Evolutionary conservation across 148 eudicot species (phyloP), one percentile per base, ranked within the genome.

Genomic region (Amaranthus palmeri): DNA sequence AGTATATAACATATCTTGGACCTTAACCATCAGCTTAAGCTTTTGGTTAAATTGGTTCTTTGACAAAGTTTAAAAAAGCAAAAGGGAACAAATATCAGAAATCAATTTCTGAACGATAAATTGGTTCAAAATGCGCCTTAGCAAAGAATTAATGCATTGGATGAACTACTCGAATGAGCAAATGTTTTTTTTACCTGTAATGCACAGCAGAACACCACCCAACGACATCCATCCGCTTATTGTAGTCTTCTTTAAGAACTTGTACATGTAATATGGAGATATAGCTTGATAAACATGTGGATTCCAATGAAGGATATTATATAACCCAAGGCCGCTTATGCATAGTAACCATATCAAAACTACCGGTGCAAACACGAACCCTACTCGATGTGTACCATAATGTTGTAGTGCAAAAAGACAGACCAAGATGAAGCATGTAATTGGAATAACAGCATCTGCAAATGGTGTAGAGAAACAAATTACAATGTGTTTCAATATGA

Each of bases 181-280:
- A 25, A 55, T 14, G 61, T 44, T 51, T 56, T 43, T 67, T 47
- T 72, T 79, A 92, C 97, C 97, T 79, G 98, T 92, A 50, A 92
- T 90, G 81, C 98, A 92, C 67, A 92, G 69, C 69, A 92, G 73
- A 64, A 92, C 87, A 56, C 98, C 98, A 69, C 98, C 98, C 70
- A 92, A 72, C 52, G 98, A 92, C 98, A 92, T 92, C 98, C 98
- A 92, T 42, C 98, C 98, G 10, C 87, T 62, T 66, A 84, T 85
- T 72, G 86, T 72, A 6, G 98, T 90, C 88, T 92, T 92, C 81
- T 86, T 87, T 84, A 92, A 86, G 76, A 92, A 92, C 86, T 82
- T 88, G 78, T 84, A 83, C 98, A 92, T 92, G 86, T 92, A 92
- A 81, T 83, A 81, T 1, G 98, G 98, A 25, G 96, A 88, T 69